phyloP scores from a whole-genome alignment of 176 grass and related monocot species.

The Cenchrus americanus region DNA sequence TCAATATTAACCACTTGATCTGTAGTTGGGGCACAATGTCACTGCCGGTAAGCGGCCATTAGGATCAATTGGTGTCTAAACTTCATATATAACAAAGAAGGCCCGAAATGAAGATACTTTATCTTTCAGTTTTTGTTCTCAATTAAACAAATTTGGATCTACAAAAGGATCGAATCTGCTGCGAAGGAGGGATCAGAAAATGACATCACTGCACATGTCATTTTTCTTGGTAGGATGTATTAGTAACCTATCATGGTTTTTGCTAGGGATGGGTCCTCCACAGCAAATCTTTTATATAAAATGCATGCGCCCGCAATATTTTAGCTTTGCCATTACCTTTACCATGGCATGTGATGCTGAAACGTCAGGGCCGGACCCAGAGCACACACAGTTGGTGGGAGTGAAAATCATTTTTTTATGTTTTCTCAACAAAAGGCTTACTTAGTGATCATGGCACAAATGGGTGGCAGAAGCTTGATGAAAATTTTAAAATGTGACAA shows the following conservation, averaged over 20 bases:
- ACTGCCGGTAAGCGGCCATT: not conserved
- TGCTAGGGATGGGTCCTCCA: not conserved
- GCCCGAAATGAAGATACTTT: conserved; percentile 1
- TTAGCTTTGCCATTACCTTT: conserved; percentile 3
- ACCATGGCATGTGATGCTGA: not conserved
- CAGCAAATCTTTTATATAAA: conserved; percentile 17
- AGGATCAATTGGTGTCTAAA: not conserved
- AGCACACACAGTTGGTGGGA: not conserved
- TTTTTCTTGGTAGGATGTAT: conserved; percentile 5
- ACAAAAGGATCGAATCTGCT: conserved; percentile 4
- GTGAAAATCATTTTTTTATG: not conserved
- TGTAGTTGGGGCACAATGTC: conserved; percentile 1
- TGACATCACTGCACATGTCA: conserved; percentile 44
- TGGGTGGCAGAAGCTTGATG: not conserved
- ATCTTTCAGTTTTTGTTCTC: not conserved
- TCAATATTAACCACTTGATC: not conserved
- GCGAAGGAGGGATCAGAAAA: conserved; percentile 14
- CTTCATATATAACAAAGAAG: not conserved
- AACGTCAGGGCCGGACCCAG: conserved; percentile 23
- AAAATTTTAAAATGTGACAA: not conserved
- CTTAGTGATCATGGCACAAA: conserved; percentile 9
- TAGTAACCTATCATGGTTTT: not conserved
- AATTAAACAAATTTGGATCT: not conserved
- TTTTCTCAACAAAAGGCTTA: not conserved
- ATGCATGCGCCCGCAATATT: conserved; percentile 15